These are phyloP conservation scores for Prunus yedoensis DNA, from an alignment of 331 rosid species.

Conservation along the genomic window DNA sequence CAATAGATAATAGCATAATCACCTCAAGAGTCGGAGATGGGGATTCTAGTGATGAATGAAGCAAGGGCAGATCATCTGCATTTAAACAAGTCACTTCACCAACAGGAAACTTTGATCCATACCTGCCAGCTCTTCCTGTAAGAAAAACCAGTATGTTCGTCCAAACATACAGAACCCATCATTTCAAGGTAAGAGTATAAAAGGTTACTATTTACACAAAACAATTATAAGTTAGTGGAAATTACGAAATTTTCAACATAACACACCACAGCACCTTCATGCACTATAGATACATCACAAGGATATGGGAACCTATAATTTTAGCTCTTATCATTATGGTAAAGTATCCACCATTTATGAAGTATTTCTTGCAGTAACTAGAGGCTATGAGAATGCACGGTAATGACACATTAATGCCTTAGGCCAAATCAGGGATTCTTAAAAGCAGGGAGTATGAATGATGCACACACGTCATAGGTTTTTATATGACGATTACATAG, in stretches of 20 bases:
- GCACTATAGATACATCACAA: slow-evolving; percentile 4
- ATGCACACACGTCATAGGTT: background rate
- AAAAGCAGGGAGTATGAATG: background rate
- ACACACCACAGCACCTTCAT: background rate
- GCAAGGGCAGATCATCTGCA: slow-evolving; percentile 67
- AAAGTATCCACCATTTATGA: background rate
- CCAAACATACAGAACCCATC: background rate
- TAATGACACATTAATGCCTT: background rate
- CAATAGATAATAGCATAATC: slow-evolving; percentile 20
- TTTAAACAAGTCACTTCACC: slow-evolving; percentile 90
- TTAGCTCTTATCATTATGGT: background rate
- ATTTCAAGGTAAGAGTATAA: background rate
- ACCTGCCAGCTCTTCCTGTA: slow-evolving; percentile 97
- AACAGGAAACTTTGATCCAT: slow-evolving; percentile 73
- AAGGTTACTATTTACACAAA: background rate
- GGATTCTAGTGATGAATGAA: slow-evolving; percentile 70
- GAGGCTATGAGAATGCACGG: background rate
- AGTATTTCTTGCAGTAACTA: background rate
- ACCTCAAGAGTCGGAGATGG: slow-evolving; percentile 85
- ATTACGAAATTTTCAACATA: background rate
- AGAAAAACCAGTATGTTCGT: slow-evolving; percentile 28
- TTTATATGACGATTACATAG: background rate
- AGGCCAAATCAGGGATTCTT: background rate
- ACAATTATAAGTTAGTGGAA: background rate
- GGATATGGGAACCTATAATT: background rate